Percentiles rank a stretch among this genome's conserved stretches.
Evolutionary conservation across 805 yeast genomes (phyloP).

Genomic region (Metschnikowia santaceciliae): DNA sequence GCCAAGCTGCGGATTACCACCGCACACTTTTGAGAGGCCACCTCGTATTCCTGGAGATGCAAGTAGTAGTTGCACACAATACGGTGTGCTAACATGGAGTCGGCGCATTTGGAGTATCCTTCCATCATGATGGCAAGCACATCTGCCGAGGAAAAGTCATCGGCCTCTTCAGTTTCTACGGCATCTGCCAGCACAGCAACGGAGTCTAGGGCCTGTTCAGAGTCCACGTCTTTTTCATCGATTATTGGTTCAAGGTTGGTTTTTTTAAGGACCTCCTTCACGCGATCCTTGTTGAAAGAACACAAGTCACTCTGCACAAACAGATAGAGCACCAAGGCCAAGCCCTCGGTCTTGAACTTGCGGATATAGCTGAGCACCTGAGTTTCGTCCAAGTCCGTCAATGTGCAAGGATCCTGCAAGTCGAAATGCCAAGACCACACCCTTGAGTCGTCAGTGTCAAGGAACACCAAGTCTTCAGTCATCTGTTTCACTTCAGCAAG

Average conservation of each 20-base stretch:
- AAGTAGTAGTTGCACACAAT: slow-evolving; percentile 60
- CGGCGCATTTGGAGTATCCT: slow-evolving; percentile 40
- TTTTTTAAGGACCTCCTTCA: slow-evolving; percentile 12
- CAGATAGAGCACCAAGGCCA: slow-evolving; percentile 60
- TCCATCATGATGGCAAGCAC: slow-evolving; percentile 47
- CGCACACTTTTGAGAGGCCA: slow-evolving; percentile 57
- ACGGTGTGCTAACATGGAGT: slow-evolving; percentile 59
- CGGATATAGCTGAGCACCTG: slow-evolving; percentile 49
- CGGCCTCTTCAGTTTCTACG: slow-evolving; percentile 9
- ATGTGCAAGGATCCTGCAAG: slow-evolving; percentile 56
- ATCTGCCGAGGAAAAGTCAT: slow-evolving; percentile 43
- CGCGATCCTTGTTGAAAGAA: slow-evolving; percentile 44
- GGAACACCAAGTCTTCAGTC: slow-evolving; percentile 69
- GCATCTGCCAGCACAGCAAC: slow-evolving; percentile 2
- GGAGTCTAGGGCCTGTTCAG: slow-evolving; percentile 13
- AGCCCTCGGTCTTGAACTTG: slow-evolving; percentile 55
- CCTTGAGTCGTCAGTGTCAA: slow-evolving; percentile 53
- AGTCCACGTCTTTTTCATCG: slow-evolving; percentile 1
- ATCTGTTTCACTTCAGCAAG: slow-evolving; percentile 46
- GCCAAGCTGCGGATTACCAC: slow-evolving; percentile 57
- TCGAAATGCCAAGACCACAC: slow-evolving; percentile 78
- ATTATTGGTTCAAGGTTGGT: slow-evolving; percentile 9
- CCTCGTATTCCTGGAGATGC: slow-evolving; percentile 57
- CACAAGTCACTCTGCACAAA: slow-evolving; percentile 66
- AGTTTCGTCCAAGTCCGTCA: slow-evolving; percentile 46